Base-by-base conservation (phyloP, 306 rosid genomes). In the Vicia sativa region DNA sequence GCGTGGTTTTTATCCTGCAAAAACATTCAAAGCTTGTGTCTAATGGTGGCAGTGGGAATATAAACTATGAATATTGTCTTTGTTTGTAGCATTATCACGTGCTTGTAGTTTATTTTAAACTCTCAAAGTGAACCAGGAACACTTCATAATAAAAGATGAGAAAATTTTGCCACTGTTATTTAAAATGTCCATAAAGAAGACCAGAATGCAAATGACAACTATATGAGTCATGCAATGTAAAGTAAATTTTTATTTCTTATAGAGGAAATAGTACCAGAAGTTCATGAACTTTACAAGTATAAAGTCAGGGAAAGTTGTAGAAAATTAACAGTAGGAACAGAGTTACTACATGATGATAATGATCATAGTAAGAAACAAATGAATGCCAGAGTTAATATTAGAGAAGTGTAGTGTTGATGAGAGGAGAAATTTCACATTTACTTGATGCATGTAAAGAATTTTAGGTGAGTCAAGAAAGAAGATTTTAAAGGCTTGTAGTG, bases 21-120 rank as follows among this genome's bases (percentile, higher is more conserved):
- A 63, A 76, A 65, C 60, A 68, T 62, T 53, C 65, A 64, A 61
- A 72, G 65, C 52, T 77, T 16, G 74, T 70, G 66, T 73, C 11
- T 25, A 38, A 67, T 45, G 67, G 49, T 63, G 58, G 50, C 65
- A 57, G 69, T 72, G 74, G 75, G 72, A 68, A 75, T 48, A 64
- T 44, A 46, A 67, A 48, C 54, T 49, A 38, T 28, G 39, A 29
- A 59, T 55, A 72, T 74, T 67, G 54, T 61, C 49, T 48, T 23
- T 23, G 7, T 52, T 55, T 23, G 60, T 43, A 71, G 53, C 53
- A 65, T 71, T 45, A 74, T 49, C 59, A 56, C 41, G 63, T 58
- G 50, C 67, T 29, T 74, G 79, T 39, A 18, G 69, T 49, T 23
- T 63, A 66, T 54, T 78, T 68, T 38, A 25, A 66, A 73, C 58